Evolutionary conservation across 2,329 filamentous ascomycete species (phyloP), one percentile per base, ranked within the genome.

Genomic region (Trichoderma polysporum): DNA sequence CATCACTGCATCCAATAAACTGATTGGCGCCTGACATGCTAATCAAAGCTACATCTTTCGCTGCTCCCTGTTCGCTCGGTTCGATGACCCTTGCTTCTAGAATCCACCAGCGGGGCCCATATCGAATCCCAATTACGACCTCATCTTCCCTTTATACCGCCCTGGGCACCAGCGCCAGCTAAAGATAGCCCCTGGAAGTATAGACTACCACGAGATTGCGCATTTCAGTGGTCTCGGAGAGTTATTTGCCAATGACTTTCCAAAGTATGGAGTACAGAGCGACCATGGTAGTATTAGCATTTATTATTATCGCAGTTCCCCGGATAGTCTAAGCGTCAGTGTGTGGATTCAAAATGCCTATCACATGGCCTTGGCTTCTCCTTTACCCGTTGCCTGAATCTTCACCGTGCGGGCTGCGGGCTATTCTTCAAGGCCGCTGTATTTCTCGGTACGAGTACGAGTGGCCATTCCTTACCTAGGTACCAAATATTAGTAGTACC

Each of bases 111-210:
- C 41, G 54, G 63, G 63, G 22, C 47, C 53, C 54, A 45, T 31
- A 53, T 66, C 45, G 39, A 59, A 52, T 47, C 45, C 45, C 56
- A 66, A 54, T 53, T 60, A 64, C 61, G 27, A 41, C 61, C 61
- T 56, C 61, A 56, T 64, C 50, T 62, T 35, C 50, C 41, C 35
- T 57, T 67, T 54, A 31, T 50, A 27, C 17, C 49, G 15, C 22
- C 54, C 33, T 25, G 19, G 22, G 39, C 45, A 56, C n/a, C n/a
- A n/a, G n/a, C n/a, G 17, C 22, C 35, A 41, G 37, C 19, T 31
- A 35, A 64, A 17, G 31, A 19, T 22, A 33, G 27, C 52, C 22
- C 41, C 58, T 19, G 35, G 33, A 56, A 47, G 19, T 35, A 56
- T 53, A 64, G 37, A 27, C 37, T 56, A 47, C 57, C n/a, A 27